Base-by-base conservation (phyloP, 164 flowering plant genomes). In the Stephania yunnanensis region DNA sequence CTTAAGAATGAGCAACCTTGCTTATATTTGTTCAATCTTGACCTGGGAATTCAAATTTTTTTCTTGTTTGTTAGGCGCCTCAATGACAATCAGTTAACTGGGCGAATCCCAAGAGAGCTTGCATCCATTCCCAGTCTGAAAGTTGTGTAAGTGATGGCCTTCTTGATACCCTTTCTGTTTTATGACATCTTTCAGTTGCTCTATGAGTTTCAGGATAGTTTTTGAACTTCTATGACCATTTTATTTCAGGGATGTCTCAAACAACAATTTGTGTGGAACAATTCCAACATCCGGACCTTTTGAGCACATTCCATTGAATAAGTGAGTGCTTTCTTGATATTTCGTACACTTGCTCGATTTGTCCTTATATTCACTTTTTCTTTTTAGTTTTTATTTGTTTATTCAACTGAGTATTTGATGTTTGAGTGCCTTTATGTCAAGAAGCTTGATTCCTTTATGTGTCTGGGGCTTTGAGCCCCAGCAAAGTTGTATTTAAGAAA, bases 261-360 rank as follows among this genome's bases (percentile, higher is more conserved):
- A 61, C 82, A 94, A 94, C 79, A 83, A 94, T 52, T 75, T 94
- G 64, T 94, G 98, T 77, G 97, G 97, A 80, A 86, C 97, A 15
- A 91, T 92, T 79, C 98, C 97, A 30, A 87, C 90, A 12, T 77
- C 82, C 65, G 98, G 98, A 58, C 87, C 97, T 73, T 94, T 92
- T 87, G 94, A 90, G 78, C 95, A 89, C 84, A 88, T 93, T 25
- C 92, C 95, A 9, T 75, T 88, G 76, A 86, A 79, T 90, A 93
- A 91, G 98, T 91, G 86, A 55, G 92, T 69, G 69, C 55, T 11
- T 15, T n/a, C 67, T 50, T 15, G 15, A 1, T 50, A 50, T 7
- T 50, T 50, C 9, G 15, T 50, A 50, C 55, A 10, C 15, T 50
- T 11, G 15, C 13, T 50, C 55, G 12, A 3, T 7, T 15, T 50